A percentile compares a stretch with the other conserved stretches of the same genome.
phyloP scores from a whole-genome alignment of 495 filamentous ascomycete genomes.

The Paragyromitra xinjiangensis region DNA sequence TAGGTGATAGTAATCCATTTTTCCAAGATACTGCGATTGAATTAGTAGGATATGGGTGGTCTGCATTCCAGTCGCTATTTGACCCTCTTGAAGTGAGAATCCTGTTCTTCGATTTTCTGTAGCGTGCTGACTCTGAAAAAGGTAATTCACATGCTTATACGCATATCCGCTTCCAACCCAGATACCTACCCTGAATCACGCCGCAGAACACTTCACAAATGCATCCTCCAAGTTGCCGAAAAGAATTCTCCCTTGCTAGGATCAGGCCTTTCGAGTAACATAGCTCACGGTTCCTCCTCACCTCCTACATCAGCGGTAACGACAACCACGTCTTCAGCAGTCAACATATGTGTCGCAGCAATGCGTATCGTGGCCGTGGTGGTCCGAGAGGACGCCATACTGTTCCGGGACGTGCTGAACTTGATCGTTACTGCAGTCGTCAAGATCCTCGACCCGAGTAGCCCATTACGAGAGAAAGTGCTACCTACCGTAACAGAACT shows the following conservation, averaged over 20 bases:
- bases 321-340: constrained; percentile 24
- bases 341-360: constrained; percentile 42
- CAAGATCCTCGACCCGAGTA: constrained; percentile 51
- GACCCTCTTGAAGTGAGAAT: constrained; percentile 46
- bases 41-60: constrained; percentile 52
- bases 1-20: constrained; percentile 43
- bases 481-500: constrained; percentile 52
- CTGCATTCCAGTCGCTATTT: constrained; percentile 47
- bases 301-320: constrained; percentile 22
- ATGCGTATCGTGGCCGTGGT: constrained; percentile 46
- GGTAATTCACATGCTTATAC: constrained; percentile 53
- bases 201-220: constrained; percentile 44
- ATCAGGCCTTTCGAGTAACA: constrained; percentile 49
- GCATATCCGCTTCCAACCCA: constrained; percentile 38
- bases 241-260: constrained; percentile 52
- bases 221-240: constrained; percentile 47
- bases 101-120: neutral
- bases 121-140: constrained; percentile 3
- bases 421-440: constrained; percentile 44
- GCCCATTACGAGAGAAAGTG: constrained; percentile 49
- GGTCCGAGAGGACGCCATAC: constrained; percentile 27
- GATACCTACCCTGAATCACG: constrained; percentile 31
- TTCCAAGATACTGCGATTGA: constrained; percentile 57
- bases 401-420: constrained; percentile 38
- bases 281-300: constrained; percentile 40